Conservation (phyloP, 1,284 basidiomycete species). For the Moniliella sp. region DNA sequence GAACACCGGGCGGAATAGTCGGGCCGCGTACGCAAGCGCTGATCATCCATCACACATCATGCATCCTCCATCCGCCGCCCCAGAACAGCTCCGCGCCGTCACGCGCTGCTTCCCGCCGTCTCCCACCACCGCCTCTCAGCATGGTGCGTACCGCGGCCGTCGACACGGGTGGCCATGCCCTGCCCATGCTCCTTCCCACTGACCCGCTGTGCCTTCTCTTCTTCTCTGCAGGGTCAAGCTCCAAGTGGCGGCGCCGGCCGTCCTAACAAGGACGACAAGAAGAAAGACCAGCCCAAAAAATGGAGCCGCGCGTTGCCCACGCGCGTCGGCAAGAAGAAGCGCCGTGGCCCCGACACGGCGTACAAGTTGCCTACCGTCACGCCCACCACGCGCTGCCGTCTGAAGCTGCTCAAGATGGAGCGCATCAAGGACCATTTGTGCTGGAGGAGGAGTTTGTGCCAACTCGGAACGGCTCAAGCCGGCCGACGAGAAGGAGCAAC, state of each 20-base stretch:
- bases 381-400: conserved; percentile 80
- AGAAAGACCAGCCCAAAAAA: conserved; percentile 57
- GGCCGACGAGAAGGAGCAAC: conserved; percentile 80
- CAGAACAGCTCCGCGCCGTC: too few species aligned
- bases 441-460: conserved; percentile 92
- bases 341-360: conserved; percentile 68
- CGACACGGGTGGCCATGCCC: background rate
- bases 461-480: conserved; percentile 53
- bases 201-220: background rate
- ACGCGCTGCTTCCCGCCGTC: too few species aligned
- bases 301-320: conserved; percentile 98
- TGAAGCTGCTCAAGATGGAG: conserved; percentile 84
- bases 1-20: too few species aligned
- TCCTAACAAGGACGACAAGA: conserved; percentile 13
- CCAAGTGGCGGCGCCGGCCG: conserved; percentile 21
- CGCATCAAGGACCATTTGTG: conserved; percentile 93
- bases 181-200: background rate
- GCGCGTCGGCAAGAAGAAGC: conserved; percentile 80
- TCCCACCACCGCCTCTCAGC: too few species aligned
- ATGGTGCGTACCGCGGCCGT: too few species aligned
- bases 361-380: conserved; percentile 79
- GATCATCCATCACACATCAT: too few species aligned
- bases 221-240: conserved; percentile 15
- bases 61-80: too few species aligned
- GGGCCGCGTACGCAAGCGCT: too few species aligned